Percentiles rank a stretch among this genome's conserved stretches.
Conservation (phyloP, 768 basidiomycete species). For the Xanthoconium purpureum region DNA sequence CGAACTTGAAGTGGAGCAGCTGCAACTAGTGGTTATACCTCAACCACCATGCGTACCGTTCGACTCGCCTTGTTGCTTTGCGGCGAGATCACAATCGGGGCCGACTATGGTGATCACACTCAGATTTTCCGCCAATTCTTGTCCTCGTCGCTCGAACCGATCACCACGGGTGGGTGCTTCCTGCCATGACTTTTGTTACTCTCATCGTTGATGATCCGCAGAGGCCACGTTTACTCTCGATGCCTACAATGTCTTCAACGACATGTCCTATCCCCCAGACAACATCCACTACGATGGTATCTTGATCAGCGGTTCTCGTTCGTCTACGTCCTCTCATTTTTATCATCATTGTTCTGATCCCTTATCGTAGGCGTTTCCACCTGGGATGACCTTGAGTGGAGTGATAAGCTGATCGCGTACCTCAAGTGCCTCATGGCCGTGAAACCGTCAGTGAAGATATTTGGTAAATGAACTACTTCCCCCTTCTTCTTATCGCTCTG, state of each 20-base stretch:
- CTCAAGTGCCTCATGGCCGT: constrained; percentile 44
- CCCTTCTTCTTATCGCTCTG: neutral
- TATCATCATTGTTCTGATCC: neutral
- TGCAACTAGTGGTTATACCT: neutral
- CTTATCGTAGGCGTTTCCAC: neutral
- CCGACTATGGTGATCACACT: constrained; percentile 52
- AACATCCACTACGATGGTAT: constrained; percentile 59
- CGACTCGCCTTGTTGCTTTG: constrained; percentile 1
- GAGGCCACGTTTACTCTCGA: constrained; percentile 50
- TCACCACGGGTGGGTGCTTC: constrained; percentile 10
- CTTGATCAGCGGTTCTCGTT: constrained; percentile 82
- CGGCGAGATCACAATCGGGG: constrained; percentile 1
- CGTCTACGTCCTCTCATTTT: constrained; percentile 18
- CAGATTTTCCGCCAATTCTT: constrained; percentile 50
- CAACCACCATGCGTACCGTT: neutral
- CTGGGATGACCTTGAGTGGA: neutral
- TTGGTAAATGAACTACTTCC: constrained; percentile 44
- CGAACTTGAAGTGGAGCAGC: no score
- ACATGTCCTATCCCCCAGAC: constrained; percentile 58
- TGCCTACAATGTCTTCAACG: constrained; percentile 66
- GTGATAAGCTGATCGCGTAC: constrained; percentile 54
- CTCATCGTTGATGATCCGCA: neutral
- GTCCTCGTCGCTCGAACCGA: constrained; percentile 26
- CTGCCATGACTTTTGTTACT: neutral
- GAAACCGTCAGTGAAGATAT: constrained; percentile 62